Percentiles rank a stretch among this genome's conserved stretches.
phyloP scores from a whole-genome alignment of 108 stramenopile genomes.

The Cyclotella cryptica region DNA sequence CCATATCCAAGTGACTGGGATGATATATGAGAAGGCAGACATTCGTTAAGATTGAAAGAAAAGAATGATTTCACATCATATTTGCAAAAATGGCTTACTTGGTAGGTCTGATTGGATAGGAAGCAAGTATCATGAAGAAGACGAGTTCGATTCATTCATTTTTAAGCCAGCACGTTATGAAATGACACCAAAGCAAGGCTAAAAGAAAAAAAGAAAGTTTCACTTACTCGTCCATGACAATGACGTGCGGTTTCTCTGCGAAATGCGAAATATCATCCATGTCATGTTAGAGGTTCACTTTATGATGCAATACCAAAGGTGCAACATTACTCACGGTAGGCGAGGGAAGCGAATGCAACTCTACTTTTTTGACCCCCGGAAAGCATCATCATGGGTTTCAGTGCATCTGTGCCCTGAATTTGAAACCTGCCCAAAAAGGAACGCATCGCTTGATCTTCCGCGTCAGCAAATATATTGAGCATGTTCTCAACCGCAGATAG shows the following conservation, averaged over 20 bases:
- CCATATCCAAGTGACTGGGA: conserved; percentile 96
- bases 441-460: conserved; percentile 92
- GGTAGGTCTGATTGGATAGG: neutral
- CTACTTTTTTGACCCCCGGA: conserved; percentile 96
- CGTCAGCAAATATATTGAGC: conserved; percentile 78
- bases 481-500: conserved; percentile 92
- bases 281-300: neutral
- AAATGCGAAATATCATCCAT: neutral
- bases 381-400: conserved; percentile 94
- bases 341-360: conserved; percentile 95
- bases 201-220: neutral
- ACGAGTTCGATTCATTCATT: neutral
- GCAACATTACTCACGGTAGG: conserved; percentile 56
- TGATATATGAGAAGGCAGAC: conserved; percentile 26
- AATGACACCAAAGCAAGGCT: neutral
- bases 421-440: conserved; percentile 92
- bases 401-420: conserved; percentile 90
- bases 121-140: neutral
- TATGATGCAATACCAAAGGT: neutral
- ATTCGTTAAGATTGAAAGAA: neutral
- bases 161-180: neutral
- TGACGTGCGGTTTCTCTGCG: conserved; percentile 88
- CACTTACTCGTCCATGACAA: conserved; percentile 91
- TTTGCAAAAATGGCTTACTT: neutral
- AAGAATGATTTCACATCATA: neutral